Conservation (phyloP, 2,329 filamentous ascomycete genomes). For the Botrytis paeoniae region DNA sequence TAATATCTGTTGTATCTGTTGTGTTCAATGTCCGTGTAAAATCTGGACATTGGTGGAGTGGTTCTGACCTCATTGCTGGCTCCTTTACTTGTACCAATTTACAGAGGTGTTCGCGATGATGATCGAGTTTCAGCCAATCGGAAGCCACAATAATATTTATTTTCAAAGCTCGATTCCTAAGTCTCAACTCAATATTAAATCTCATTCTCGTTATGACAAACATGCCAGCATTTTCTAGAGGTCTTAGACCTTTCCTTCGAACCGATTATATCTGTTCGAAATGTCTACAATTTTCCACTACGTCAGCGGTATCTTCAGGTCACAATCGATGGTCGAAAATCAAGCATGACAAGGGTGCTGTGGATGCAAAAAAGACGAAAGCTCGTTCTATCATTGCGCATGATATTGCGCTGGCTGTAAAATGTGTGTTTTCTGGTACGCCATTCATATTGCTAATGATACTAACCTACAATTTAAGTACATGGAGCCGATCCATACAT, state of each 20-base stretch:
- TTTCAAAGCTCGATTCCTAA: background rate
- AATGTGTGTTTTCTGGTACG: conserved; percentile 50
- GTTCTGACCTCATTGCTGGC: conserved; percentile 17
- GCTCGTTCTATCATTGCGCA: conserved; percentile 67
- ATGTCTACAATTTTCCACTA: conserved; percentile 44
- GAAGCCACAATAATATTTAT: conserved; percentile 18
- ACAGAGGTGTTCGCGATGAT: conserved; percentile 13
- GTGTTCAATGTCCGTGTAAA: conserved; percentile 8
- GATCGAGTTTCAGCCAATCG: conserved; percentile 17
- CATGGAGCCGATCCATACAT: conserved; percentile 69
- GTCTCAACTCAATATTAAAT: background rate
- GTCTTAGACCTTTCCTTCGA: conserved; percentile 26
- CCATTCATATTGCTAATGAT: conserved; percentile 10
- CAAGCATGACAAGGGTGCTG: conserved; percentile 87
- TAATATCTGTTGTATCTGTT: conserved; percentile 18
- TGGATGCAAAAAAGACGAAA: conserved; percentile 74
- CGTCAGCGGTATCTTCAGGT: conserved; percentile 54
- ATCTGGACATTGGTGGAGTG: conserved; percentile 11
- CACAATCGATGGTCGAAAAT: conserved; percentile 97
- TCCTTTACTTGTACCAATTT: conserved; percentile 13
- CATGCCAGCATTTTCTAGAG: conserved; percentile 36
- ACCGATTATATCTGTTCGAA: conserved; percentile 28
- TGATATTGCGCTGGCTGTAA: conserved; percentile 71
- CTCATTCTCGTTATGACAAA: background rate
- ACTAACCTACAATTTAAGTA: conserved; percentile 47